Percentiles rank a stretch among this genome's conserved stretches.
Evolutionary conservation across 139 green algal genomes (phyloP).

Genomic region (Pleodorina starrii): DNA sequence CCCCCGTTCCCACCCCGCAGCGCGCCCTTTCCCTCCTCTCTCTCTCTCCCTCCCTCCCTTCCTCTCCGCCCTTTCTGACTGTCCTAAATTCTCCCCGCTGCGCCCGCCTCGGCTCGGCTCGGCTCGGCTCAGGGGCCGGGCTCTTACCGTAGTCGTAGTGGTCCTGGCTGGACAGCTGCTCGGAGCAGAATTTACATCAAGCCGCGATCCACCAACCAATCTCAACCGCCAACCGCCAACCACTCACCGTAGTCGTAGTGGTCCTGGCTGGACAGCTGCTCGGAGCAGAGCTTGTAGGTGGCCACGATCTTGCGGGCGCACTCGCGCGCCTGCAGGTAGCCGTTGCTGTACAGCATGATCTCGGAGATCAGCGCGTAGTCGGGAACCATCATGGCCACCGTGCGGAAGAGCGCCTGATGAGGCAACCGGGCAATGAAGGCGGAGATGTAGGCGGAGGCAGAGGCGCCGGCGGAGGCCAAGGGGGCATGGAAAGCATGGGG

Average conservation of each 20-base stretch:
- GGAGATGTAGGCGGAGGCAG: background rate
- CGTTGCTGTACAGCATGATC: conserved; percentile 82
- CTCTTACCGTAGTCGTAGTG: too few species aligned
- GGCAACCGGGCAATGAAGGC: too few species aligned
- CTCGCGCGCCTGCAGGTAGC: conserved; percentile 71
- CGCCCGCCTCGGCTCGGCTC: too few species aligned
- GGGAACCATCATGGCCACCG: conserved; percentile 86
- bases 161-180: too few species aligned
- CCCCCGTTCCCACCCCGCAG: too few species aligned
- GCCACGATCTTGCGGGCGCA: conserved; percentile 87
- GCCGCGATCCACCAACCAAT: background rate
- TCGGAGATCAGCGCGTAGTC: conserved; percentile 86
- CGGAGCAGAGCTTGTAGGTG: conserved; percentile 88
- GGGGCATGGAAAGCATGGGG: background rate
- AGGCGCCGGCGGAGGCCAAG: background rate
- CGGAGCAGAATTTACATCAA: too few species aligned
- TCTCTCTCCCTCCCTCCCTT: too few species aligned
- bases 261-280: conserved; percentile 87
- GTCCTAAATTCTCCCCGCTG: too few species aligned
- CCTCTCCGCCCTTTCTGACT: too few species aligned
- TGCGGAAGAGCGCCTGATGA: conserved; percentile 73
- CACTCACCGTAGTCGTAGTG: conserved; percentile 83
- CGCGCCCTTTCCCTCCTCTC: too few species aligned
- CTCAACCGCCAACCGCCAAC: background rate
- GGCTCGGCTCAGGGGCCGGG: too few species aligned